Base-by-base conservation (phyloP, 1,284 basidiomycete genomes). In the Fomes fomentarius region DNA sequence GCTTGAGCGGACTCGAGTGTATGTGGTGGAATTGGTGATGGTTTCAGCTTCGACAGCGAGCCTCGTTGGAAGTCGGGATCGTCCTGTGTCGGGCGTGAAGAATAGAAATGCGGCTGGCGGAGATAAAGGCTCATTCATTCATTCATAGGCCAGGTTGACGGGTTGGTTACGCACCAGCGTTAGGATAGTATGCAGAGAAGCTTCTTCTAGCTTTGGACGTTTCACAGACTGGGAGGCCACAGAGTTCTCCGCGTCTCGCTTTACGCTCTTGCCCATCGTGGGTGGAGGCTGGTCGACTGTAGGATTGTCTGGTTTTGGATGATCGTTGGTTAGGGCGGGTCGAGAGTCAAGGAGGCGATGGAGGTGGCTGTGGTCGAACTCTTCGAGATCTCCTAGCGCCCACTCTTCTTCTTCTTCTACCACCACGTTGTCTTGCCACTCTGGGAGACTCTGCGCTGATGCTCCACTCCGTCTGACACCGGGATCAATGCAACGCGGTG, bases 1-100 rank as follows among this genome's bases (percentile, higher is more conserved):
- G 50, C 67, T 52, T 56, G 66, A 14, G 71, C 54, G 33, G 63
- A 66, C 39, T 68, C 64, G 6, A 61, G 43, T 3, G 70, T 72
- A 56, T 81, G 73, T 2, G 84, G 82, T 15, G 72, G 45, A 37
- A 84, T 68, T 15, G 77, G 73, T 3, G 66, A 35, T 19, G 44
- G 41, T 19, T 53, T 31, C 50, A 15, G 26, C 44, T 17, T 37
- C 31, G 7, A 10, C 2, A 24, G 57, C 12, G 10, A 39, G 12
- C 15, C 21, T 21, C 25, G 17, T 25, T 28, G 25, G 8, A 17
- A 33, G 38, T 45, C 51, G 10, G 50, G 30, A 11, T 50, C 21
- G 11, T 47, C 30, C 7, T 33, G 28, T 11, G 38, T 46, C 15
- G 40, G 30, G 10, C 39, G 56, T 1, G 53, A 28, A 31, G 53